Conservation (phyloP, 2,329 filamentous ascomycete genomes). For the Piedraia hortae region DNA sequence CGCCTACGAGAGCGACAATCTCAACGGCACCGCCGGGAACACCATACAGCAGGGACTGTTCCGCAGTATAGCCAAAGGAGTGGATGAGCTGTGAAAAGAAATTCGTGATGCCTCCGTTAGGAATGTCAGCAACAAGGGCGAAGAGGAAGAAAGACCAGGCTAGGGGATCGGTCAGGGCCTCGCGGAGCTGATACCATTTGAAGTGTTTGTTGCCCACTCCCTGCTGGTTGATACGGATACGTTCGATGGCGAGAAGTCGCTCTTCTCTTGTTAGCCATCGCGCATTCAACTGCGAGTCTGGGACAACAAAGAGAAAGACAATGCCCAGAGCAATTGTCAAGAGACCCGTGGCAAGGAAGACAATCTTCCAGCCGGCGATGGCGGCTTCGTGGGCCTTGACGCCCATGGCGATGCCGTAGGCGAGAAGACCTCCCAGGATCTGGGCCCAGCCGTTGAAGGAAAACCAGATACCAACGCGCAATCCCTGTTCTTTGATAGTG, state of each 20-base stretch:
- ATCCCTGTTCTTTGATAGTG: constrained; percentile 38
- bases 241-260: constrained; percentile 37
- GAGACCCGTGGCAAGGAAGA: constrained; percentile 20
- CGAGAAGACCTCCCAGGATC: constrained; percentile 31
- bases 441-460: constrained; percentile 36
- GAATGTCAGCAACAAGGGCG: constrained; percentile 26
- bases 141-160: constrained; percentile 33
- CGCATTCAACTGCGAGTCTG: constrained; percentile 32
- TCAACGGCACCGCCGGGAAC: constrained; percentile 38
- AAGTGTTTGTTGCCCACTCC: constrained; percentile 17
- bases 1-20: constrained; percentile 28
- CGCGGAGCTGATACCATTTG: constrained; percentile 29
- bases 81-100: constrained; percentile 34
- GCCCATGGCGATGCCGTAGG: constrained; percentile 34
- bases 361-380: constrained; percentile 38
- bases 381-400: constrained; percentile 24
- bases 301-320: constrained; percentile 20
- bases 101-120: constrained; percentile 25
- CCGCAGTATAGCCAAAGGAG: constrained; percentile 34
- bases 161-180: constrained; percentile 29
- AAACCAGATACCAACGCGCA: constrained; percentile 38
- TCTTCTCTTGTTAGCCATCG: constrained; percentile 38
- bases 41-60: constrained; percentile 36
- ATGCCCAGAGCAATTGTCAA: constrained; percentile 17
- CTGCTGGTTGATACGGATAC: constrained; percentile 47